A percentile compares a stretch with the other conserved stretches of the same genome.
Evolutionary conservation across 306 rosid species (phyloP).

Genomic region (Astragalus membranaceus): DNA sequence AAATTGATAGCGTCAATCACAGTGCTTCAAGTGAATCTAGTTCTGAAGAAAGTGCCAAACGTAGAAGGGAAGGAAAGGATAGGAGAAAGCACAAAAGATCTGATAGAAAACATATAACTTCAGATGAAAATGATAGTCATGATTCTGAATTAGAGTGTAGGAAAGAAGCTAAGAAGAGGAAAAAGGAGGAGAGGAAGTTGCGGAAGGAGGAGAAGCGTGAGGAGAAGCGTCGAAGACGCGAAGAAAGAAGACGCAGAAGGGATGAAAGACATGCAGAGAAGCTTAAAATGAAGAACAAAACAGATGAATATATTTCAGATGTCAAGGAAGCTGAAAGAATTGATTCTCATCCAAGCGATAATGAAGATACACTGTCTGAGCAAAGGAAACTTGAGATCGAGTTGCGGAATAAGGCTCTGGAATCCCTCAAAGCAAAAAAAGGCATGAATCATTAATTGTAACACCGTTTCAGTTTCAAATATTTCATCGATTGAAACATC

Average conservation of each 20-base stretch:
- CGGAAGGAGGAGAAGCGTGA: slow-evolving; percentile 89
- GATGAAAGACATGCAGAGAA: slow-evolving; percentile 71
- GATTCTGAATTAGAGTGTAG: slow-evolving; percentile 67
- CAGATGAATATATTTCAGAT: slow-evolving; percentile 50
- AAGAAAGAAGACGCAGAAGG: slow-evolving; percentile 59
- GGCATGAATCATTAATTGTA: slow-evolving; percentile 28
- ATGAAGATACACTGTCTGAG: slow-evolving; percentile 41
- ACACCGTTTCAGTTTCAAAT: slow-evolving; percentile 9
- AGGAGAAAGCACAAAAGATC: slow-evolving; percentile 69
- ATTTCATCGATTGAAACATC: slow-evolving; percentile 26
- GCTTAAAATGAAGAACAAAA: slow-evolving; percentile 49
- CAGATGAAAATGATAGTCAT: slow-evolving; percentile 59
- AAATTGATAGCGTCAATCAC: slow-evolving; percentile 30
- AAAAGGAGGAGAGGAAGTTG: slow-evolving; percentile 56
- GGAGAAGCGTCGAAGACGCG: slow-evolving; percentile 73
- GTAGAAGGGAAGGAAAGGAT: slow-evolving; percentile 46
- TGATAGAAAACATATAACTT: slow-evolving; percentile 45
- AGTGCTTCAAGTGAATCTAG: slow-evolving; percentile 39
- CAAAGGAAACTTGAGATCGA: slow-evolving; percentile 78
- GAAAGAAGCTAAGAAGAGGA: slow-evolving; percentile 69
- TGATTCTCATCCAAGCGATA: slow-evolving; percentile 43
- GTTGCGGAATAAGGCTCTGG: slow-evolving; percentile 86
- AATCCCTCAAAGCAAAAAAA: slow-evolving; percentile 51
- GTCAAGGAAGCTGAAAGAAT: slow-evolving; percentile 34
- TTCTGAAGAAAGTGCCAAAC: slow-evolving; percentile 57